Base-by-base conservation (phyloP, 345 rosid genomes). In the Dipteronia dyeriana region DNA sequence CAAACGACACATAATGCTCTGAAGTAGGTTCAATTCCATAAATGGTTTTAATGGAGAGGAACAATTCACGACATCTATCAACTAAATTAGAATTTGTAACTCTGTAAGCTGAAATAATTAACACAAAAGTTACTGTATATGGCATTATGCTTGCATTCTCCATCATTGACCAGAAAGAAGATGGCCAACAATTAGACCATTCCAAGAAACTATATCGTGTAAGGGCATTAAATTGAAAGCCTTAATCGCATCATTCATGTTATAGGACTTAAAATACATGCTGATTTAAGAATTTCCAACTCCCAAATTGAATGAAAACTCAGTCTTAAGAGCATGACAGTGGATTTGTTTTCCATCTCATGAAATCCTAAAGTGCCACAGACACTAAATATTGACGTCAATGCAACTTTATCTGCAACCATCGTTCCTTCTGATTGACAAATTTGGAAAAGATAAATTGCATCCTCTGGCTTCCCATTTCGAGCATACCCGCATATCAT, bases 281-380 rank as follows among this genome's bases (percentile, higher is more conserved):
- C 93, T 87, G 72, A 90, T 83, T 73, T 87, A 54, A 57, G 98
- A 87, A 75, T 95, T 95, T 75, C 88, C 88, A n/a, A 93, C 88
- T 54, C 81, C 88, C 60, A 80, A 2, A 79, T 93, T 90, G 70
- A 84, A 57, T 56, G 79, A 11, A 67, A 79, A 81, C 54, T 91
- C 92, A 1, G 82, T 83, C 87, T 91, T 93, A 70, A 90, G 62
- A 71, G 88, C 93, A 66, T 67, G 85, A 63, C 89, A 73, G 80
- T 95, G 94, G 34, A 91, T 87, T 82, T 90, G 95, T 81, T 81
- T 73, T 64, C 99, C 85, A 91, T 82, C 75, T 85, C 85, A 62
- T 59, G 76, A 83, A 87, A 89, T 2, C 95, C 97, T 80, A 95
- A 85, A 75, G 90, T 86, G 78, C 98, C 99, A 77, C 91, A 93